Base-by-base conservation (phyloP, 176 grass and related monocot genomes). In the Leersia perrieri region DNA sequence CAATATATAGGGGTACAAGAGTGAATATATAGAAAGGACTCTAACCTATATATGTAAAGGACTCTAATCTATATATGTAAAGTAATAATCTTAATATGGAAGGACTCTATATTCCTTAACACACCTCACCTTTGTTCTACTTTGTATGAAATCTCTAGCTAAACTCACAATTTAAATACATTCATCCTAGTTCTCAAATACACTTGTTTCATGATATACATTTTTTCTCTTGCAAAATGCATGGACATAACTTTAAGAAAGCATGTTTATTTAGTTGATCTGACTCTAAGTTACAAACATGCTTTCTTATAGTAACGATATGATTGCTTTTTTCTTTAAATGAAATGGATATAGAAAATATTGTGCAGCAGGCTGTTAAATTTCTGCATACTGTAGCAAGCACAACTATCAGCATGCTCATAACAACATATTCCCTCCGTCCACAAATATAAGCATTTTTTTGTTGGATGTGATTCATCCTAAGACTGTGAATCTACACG, bases 101-200 rank as follows among this genome's bases (percentile, higher is more conserved):
- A n/a, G n/a, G n/a, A n/a, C n/a, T n/a, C n/a, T n/a, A n/a, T n/a
- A n/a, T n/a, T n/a, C n/a, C n/a, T n/a, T n/a, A n/a, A n/a, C n/a
- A n/a, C n/a, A n/a, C 35, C 22, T 70, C 22, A 13, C 14, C 55
- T 84, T 16, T 35, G 15, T 11, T 80, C 14, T 42, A 11, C 10
- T 63, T 75, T 63, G 20, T 75, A 62, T 32, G 61, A 63, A 70
- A 13, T 16, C 63, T 70, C 31, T 53, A 71, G 38, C 49, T n/a
- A 71, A 55, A 83, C 65, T 25, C 33, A 64, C 8, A 57, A 77
- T 12, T 41, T 65, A 13, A 38, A 35, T 5, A 74, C 44, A 82
- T 51, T 25, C 63, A 31, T 63, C n/a, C 2, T 26, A 55, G 33
- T 82, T 51, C 47, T 60, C 1, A 82, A 82, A 72, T 87, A 57